phyloP scores from a whole-genome alignment of 495 filamentous ascomycete genomes.

The Chlorociboria aeruginascens region DNA sequence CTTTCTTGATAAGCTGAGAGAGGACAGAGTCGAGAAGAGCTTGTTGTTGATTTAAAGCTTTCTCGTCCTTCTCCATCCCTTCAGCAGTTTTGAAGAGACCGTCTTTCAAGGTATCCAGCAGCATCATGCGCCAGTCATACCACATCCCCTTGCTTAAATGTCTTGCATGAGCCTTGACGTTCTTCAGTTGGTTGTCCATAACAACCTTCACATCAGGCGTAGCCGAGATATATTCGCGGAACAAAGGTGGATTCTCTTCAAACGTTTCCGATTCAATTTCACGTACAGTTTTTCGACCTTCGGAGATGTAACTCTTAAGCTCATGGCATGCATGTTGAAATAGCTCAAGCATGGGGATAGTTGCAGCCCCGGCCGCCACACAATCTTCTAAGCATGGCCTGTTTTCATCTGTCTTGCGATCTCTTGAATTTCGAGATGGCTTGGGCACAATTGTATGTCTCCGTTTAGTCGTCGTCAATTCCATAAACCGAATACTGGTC shows the following conservation, averaged over 20 bases:
- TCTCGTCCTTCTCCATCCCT: constrained; percentile 66
- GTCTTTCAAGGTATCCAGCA: constrained; percentile 71
- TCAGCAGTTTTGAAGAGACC: constrained; percentile 61
- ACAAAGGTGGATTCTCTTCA: constrained; percentile 79
- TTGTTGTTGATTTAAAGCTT: constrained; percentile 54
- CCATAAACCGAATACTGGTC: constrained; percentile 96
- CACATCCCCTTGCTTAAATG: constrained; percentile 86
- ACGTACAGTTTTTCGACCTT: constrained; percentile 74
- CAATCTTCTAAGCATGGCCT: constrained; percentile 51
- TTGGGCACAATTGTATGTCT: constrained; percentile 66
- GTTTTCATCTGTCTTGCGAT: constrained; percentile 26
- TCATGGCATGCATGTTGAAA: constrained; percentile 94
- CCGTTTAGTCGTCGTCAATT: constrained; percentile 81
- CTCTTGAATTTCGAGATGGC: constrained; percentile 29
- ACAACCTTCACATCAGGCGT: constrained; percentile 67
- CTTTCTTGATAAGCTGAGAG: constrained; percentile 48
- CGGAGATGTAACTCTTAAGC: constrained; percentile 86
- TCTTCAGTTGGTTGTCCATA: constrained; percentile 96
- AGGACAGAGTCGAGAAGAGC: constrained; percentile 49
- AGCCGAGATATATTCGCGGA: constrained; percentile 84
- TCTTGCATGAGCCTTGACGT: constrained; percentile 84
- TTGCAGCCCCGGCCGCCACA: constrained; percentile 83
- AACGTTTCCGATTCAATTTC: constrained; percentile 81
- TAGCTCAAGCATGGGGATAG: constrained; percentile 81
- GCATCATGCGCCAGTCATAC: constrained; percentile 95